Conservation (phyloP, 2,329 filamentous ascomycete species). For the Claviceps capensis region DNA sequence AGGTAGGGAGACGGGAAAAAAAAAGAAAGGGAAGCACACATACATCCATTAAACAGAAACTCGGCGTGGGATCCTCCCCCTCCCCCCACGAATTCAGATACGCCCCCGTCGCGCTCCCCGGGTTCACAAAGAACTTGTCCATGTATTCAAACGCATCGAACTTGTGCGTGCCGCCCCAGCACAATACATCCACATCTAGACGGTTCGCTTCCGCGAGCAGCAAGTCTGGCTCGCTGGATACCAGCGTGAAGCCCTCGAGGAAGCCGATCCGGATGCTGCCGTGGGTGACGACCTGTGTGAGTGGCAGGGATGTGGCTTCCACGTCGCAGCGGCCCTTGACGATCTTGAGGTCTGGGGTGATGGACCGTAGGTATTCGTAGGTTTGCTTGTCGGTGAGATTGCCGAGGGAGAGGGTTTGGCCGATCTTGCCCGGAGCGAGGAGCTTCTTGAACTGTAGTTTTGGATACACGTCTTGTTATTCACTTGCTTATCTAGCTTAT, state of each 20-base stretch:
- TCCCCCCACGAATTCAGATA: slow-evolving; percentile 45
- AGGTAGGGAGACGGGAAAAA: neutral
- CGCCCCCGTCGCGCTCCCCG: slow-evolving; percentile 52
- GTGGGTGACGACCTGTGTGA: slow-evolving; percentile 53
- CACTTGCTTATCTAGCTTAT: neutral
- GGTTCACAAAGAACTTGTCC: slow-evolving; percentile 63
- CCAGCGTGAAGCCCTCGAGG: slow-evolving; percentile 54
- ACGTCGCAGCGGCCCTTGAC: slow-evolving; percentile 55
- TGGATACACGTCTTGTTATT: neutral
- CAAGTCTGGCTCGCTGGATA: slow-evolving; percentile 52
- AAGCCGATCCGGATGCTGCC: slow-evolving; percentile 53
- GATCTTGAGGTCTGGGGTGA: slow-evolving; percentile 59
- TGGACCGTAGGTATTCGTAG: slow-evolving; percentile 66
- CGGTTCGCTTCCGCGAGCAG: slow-evolving; percentile 55
- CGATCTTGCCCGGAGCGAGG: slow-evolving; percentile 70
- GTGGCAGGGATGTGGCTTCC: slow-evolving; percentile 49
- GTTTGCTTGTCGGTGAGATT: slow-evolving; percentile 70
- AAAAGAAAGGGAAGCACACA: slow-evolving; percentile 25
- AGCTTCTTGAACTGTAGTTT: slow-evolving; percentile 64
- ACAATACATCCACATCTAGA: slow-evolving; percentile 54
- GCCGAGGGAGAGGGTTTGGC: slow-evolving; percentile 66
- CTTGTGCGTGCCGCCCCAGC: slow-evolving; percentile 53
- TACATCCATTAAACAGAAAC: slow-evolving; percentile 97
- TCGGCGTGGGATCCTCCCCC: slow-evolving; percentile 66
- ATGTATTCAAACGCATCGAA: slow-evolving; percentile 62